Evolutionary conservation across 441 rosid species (phyloP).

Genomic region (Erodium texanum): DNA sequence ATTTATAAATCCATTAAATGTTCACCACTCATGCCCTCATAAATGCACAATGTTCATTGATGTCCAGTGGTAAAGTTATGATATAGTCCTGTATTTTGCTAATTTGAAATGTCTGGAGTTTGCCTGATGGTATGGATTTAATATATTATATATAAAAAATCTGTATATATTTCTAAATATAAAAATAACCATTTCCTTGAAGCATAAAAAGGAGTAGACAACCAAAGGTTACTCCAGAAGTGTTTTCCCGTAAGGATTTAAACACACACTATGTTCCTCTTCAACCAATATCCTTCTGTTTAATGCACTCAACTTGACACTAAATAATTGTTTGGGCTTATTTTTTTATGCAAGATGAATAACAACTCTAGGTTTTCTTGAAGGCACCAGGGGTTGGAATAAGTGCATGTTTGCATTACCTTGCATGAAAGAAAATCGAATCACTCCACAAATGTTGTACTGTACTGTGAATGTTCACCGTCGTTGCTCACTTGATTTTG

Average conservation of each 20-base stretch:
- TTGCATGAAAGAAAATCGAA: background rate
- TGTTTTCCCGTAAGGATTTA: background rate
- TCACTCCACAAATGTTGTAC: background rate
- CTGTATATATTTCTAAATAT: background rate
- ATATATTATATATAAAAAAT: background rate
- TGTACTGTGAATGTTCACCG: background rate
- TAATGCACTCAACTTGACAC: background rate
- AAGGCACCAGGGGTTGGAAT: background rate
- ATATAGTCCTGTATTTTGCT: background rate
- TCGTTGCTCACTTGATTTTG: background rate
- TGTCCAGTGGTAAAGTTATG: background rate
- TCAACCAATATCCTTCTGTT: background rate
- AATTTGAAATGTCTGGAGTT: background rate
- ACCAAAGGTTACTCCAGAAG: background rate
- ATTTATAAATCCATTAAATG: background rate
- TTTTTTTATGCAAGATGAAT: conserved; percentile 1
- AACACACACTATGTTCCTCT: background rate
- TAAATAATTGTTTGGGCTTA: background rate
- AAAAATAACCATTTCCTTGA: background rate
- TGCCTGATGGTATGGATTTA: background rate
- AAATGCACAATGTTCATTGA: background rate
- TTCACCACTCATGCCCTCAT: background rate
- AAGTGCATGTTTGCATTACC: background rate
- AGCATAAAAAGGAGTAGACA: background rate
- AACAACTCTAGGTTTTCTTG: background rate